Conservation (phyloP, 2,329 filamentous ascomycete species). For the Juglanconis sp. region DNA sequence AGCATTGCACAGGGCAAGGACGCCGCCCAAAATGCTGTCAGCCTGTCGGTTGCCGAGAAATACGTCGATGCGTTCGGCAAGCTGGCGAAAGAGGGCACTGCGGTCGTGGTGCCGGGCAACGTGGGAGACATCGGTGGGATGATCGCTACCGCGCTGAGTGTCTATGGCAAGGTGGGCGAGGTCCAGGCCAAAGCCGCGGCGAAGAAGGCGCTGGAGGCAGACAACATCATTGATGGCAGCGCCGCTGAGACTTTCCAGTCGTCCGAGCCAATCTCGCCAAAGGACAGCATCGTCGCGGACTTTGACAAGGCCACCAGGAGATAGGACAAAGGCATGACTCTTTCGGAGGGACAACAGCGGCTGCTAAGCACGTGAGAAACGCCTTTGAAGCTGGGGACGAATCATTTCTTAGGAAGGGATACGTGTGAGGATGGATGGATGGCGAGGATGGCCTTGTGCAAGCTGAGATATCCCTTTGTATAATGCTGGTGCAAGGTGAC, state of each 20-base stretch:
- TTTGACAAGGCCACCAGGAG: conserved; percentile 25
- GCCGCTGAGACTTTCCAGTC: conserved; percentile 21
- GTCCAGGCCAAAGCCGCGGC: conserved; percentile 69
- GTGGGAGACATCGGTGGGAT: conserved; percentile 94
- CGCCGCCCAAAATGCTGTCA: conserved; percentile 78
- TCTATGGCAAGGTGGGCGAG: conserved; percentile 90
- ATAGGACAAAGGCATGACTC: conserved; percentile 1
- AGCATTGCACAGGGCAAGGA: conserved; percentile 71
- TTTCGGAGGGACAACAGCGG: background rate
- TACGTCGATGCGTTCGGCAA: conserved; percentile 91
- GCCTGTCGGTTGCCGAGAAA: conserved; percentile 89
- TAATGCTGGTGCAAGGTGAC: background rate
- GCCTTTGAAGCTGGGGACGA: background rate
- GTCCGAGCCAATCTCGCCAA: conserved; percentile 7
- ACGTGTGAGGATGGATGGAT: background rate
- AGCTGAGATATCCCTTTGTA: background rate
- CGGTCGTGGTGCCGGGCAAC: conserved; percentile 93
- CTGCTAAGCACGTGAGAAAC: background rate
- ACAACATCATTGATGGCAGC: conserved; percentile 20
- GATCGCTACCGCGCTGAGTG: conserved; percentile 93
- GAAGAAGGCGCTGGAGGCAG: conserved; percentile 42
- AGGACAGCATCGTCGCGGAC: conserved; percentile 27
- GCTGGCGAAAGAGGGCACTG: conserved; percentile 91
- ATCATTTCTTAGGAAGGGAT: background rate
- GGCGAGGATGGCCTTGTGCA: background rate